phyloP scores from a whole-genome alignment of 176 grass and related monocot genomes.

The Leersia perrieri region DNA sequence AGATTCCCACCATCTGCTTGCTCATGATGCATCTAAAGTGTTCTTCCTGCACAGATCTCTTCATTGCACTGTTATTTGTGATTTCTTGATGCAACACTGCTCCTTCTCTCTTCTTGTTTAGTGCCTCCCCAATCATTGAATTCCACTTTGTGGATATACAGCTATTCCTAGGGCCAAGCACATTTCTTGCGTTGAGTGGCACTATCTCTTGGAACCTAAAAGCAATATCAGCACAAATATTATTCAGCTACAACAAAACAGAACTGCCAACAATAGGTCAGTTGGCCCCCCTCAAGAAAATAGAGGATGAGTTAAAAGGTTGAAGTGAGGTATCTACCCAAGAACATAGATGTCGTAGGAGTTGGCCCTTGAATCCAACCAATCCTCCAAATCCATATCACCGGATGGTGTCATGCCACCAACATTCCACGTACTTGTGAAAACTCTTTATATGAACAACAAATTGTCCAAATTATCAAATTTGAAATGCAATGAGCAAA shows the following conservation, averaged over 20 bases:
- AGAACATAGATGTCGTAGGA: slow-evolving; percentile 92
- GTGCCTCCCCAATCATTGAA: slow-evolving; percentile 54
- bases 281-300: not conserved
- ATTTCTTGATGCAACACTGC: slow-evolving; percentile 26
- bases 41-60: slow-evolving; percentile 3
- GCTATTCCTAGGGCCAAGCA: slow-evolving; percentile 74
- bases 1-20: slow-evolving; percentile 99
- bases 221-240: slow-evolving; percentile 28
- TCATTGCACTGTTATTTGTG: slow-evolving; percentile 32
- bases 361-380: slow-evolving; percentile 58
- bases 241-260: slow-evolving; percentile 2
- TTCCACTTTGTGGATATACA: slow-evolving; percentile 78
- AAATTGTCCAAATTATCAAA: slow-evolving; percentile 23
- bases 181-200: slow-evolving; percentile 77
- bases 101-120: slow-evolving; percentile 48
- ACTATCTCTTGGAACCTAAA: slow-evolving; percentile 95
- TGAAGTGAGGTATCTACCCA: slow-evolving; percentile 50
- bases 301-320: not conserved
- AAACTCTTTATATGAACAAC: slow-evolving; percentile 54
- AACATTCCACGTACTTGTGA: slow-evolving; percentile 90
- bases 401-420: slow-evolving; percentile 61
- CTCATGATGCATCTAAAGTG: slow-evolving; percentile 71
- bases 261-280: not conserved
- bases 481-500: slow-evolving; percentile 21
- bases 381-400: slow-evolving; percentile 83